A percentile compares a stretch with the other conserved stretches of the same genome.
Evolutionary conservation across 306 rosid genomes (phyloP).

Genomic region (Quercus suber): DNA sequence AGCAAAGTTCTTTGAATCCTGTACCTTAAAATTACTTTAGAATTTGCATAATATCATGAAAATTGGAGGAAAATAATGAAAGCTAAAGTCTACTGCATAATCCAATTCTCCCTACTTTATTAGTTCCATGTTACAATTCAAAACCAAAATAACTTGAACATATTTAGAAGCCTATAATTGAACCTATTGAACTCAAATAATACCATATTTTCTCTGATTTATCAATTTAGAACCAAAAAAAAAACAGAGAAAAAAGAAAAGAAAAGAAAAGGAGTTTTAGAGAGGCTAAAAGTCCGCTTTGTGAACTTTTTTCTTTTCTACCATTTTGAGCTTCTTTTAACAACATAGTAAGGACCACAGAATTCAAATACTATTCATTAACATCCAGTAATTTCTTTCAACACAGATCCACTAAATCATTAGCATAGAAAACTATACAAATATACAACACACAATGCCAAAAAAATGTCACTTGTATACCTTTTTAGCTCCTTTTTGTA

Average conservation of each 20-base stretch:
- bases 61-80: background rate
- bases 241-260: background rate
- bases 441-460: background rate
- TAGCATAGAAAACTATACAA: background rate
- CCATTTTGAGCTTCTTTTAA: background rate
- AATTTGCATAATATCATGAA: background rate
- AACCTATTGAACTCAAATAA: background rate
- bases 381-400: too few species aligned
- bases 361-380: too few species aligned
- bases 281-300: background rate
- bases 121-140: background rate
- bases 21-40: background rate
- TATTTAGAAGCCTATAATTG: background rate
- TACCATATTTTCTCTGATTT: background rate
- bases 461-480: slow-evolving; percentile 1
- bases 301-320: background rate
- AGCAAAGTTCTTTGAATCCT: background rate
- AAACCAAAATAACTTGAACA: background rate
- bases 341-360: too few species aligned
- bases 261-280: background rate
- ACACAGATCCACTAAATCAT: too few species aligned
- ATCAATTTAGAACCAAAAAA: background rate
- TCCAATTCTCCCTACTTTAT: background rate
- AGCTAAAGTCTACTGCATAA: background rate
- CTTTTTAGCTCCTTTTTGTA: background rate